Evolutionary conservation across 805 yeast genomes (phyloP).

Genomic region (Deakozyma indianensis): DNA sequence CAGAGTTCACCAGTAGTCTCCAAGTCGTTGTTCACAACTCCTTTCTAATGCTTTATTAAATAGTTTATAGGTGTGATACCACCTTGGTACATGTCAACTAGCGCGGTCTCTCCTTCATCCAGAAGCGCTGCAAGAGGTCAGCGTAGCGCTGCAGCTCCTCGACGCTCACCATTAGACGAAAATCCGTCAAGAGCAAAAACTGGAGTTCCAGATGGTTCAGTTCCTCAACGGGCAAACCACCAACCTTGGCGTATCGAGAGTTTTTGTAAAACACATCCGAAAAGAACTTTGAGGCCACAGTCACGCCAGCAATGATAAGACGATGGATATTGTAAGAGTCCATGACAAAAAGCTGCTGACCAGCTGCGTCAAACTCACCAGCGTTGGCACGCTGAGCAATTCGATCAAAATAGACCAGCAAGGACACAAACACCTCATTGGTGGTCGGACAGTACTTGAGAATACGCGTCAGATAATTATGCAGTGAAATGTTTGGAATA

Average conservation of each 20-base stretch:
- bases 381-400: constrained; percentile 70
- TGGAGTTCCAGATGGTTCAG: constrained; percentile 85
- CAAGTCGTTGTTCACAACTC: too few relatives aligned
- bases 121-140: constrained; percentile 67
- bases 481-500: constrained; percentile 86
- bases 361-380: constrained; percentile 8
- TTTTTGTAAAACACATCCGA: constrained; percentile 91
- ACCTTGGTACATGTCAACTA: too few relatives aligned
- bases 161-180: constrained; percentile 70
- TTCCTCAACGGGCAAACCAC: constrained; percentile 74
- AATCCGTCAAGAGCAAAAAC: constrained; percentile 70
- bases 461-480: constrained; percentile 79
- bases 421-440: constrained; percentile 82
- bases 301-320: constrained; percentile 82
- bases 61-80: too few relatives aligned
- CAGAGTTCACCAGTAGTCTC: too few relatives aligned
- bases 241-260: constrained; percentile 83
- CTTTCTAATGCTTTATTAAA: too few relatives aligned
- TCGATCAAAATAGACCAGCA: constrained; percentile 87
- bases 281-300: constrained; percentile 90
- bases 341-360: constrained; percentile 59
- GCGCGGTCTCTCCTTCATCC: constrained; percentile 62
- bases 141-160: constrained; percentile 89
- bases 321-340: constrained; percentile 93
- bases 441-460: constrained; percentile 98